Percentiles rank a stretch among this genome's conserved stretches.
Conservation (phyloP, 192 early-diverging fungal genomes). For the Coemansia sp. region DNA sequence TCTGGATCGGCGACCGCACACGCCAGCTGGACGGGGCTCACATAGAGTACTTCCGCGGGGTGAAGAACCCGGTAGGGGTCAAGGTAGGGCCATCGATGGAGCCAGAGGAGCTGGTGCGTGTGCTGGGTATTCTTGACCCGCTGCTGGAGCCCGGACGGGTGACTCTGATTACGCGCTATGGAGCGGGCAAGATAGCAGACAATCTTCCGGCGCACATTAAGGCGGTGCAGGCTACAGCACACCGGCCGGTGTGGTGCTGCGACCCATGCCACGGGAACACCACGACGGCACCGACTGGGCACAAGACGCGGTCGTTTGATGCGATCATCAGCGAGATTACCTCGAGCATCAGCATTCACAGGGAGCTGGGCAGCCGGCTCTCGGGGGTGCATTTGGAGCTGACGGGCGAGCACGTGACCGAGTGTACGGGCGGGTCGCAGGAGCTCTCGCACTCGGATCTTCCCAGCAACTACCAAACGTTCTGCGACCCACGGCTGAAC, state of each 20-base stretch:
- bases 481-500: constrained; percentile 95
- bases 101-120: constrained; percentile 76
- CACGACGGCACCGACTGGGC: constrained; percentile 70
- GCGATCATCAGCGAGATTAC: constrained; percentile 87
- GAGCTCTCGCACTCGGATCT: constrained; percentile 81
- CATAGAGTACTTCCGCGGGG: constrained; percentile 96
- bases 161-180: constrained; percentile 94
- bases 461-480: constrained; percentile 87
- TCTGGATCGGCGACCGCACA: constrained; percentile 99
- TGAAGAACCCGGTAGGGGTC: constrained; percentile 94
- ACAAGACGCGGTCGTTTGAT: constrained; percentile 90
- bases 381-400: constrained; percentile 97
- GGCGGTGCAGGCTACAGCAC: constrained; percentile 82
- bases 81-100: constrained; percentile 93
- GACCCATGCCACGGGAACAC: constrained; percentile 99
- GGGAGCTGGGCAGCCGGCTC: constrained; percentile 65
- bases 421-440: constrained; percentile 98
- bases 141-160: constrained; percentile 85
- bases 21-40: constrained; percentile 93
- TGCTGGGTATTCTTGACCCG: constrained; percentile 87
- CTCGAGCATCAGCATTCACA: constrained; percentile 80
- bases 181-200: constrained; percentile 77
- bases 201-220: constrained; percentile 84
- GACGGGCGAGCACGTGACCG: constrained; percentile 95
- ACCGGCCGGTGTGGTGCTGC: constrained; percentile 92